Evolutionary conservation across 345 rosid genomes (phyloP), one percentile per base, ranked within the genome.

Genomic region (Trapa incisa): DNA sequence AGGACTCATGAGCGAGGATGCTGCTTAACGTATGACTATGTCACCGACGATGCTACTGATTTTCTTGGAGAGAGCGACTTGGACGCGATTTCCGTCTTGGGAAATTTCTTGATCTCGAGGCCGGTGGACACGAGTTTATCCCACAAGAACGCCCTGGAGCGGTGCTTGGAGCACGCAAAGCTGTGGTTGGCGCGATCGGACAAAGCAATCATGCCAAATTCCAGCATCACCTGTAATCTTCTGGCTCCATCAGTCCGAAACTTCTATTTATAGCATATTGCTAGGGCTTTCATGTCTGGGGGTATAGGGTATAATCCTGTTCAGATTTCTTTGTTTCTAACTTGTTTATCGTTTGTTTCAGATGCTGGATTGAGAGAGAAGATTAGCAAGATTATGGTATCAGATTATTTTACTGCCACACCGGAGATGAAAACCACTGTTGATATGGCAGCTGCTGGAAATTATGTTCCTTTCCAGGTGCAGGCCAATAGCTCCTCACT

Each of bases 381-480:
- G 74, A 81, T 94, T 75, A 72, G 84, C 53, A 89, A 85, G 83
- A 94, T 94, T 52, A 87, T 89, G 97, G 84, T 78, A 52, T 94
- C 91, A 2, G 89, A 94, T 72, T 94, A 94, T 70, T 84, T 89
- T 50, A 89, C 89, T 11, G 84, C 84, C 4, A 76, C 87, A 0
- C 99, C 99, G 1, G 97, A 87, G 84, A 87, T 89, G 85, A 87
- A 84, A 77, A 88, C 87, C 43, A 86, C 95, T 0, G 96, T 85
- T 22, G 99, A 89, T 69, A 82, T 88, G 67, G 95, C 92, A 29
- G 92, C 86, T 1, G 89, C 89, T 54, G 81, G 83, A 37, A 87
- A 75, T 69, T 94, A 78, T 56, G 85, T 67, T 48, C 65, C 90
- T 67, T 90, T 83, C 71, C 92, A 84, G 75, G 85, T 82, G 47